These are phyloP conservation scores for Teratosphaeria epicoccoides DNA, from an alignment of 2,329 filamentous ascomycete genomes.

Conservation along the genomic window DNA sequence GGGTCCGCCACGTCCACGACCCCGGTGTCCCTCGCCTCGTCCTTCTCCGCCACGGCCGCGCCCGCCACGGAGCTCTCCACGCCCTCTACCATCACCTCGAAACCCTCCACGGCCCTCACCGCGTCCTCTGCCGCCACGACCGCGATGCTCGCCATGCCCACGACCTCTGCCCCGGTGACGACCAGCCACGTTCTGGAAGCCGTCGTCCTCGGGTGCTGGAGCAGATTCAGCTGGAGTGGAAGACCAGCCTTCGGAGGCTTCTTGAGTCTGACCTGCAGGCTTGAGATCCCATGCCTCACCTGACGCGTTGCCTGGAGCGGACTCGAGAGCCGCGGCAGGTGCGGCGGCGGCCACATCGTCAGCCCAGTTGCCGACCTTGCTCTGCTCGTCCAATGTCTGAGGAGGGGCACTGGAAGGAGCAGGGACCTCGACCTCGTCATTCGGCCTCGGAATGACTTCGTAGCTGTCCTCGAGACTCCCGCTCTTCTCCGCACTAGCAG, in stretches of 20 bases:
- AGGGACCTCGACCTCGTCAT: conserved; percentile 62
- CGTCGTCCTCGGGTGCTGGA: conserved; percentile 41
- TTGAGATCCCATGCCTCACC: conserved; percentile 23
- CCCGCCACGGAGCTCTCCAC: conserved; percentile 14
- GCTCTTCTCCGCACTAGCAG: conserved; percentile 38
- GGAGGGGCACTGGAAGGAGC: conserved; percentile 45
- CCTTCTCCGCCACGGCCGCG: conserved; percentile 13
- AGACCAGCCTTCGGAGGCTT: not conserved
- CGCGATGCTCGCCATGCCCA: conserved; percentile 27
- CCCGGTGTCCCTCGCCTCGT: conserved; percentile 13
- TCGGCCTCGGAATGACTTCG: conserved; percentile 65
- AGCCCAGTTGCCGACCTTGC: conserved; percentile 61
- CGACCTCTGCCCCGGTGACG: conserved; percentile 18
- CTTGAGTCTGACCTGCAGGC: conserved; percentile 35
- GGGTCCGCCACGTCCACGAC: conserved; percentile 6
- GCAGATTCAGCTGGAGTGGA: conserved; percentile 6
- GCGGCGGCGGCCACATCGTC: conserved; percentile 47
- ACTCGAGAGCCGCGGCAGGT: conserved; percentile 10
- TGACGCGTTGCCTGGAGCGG: conserved; percentile 19
- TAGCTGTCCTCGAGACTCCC: conserved; percentile 53
- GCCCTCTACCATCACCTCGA: conserved; percentile 12
- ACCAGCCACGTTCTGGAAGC: conserved; percentile 56
- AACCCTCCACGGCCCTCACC: conserved; percentile 22
- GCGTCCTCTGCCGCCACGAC: conserved; percentile 36
- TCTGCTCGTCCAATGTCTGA: conserved; percentile 20